These are phyloP conservation scores for Aspergillus sp. DNA, from an alignment of 2,329 filamentous ascomycete species.

Conservation along the genomic window DNA sequence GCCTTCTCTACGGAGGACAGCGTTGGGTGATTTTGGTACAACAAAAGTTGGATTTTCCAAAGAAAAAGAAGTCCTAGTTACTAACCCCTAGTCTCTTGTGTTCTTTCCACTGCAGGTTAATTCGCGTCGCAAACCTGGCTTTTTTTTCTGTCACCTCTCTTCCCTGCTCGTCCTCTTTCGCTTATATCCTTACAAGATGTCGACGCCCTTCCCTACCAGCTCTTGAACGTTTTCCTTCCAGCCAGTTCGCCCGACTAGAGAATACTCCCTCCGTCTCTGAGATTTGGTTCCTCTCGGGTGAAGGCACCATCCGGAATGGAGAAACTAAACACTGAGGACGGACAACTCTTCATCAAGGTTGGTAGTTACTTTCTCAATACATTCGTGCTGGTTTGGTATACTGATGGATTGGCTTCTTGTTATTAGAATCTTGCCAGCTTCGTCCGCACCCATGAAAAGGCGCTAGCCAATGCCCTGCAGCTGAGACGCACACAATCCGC, in stretches of 20 bases:
- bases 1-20: no score
- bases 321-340: conserved; percentile 45
- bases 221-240: conserved; percentile 30
- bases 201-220: conserved; percentile 21
- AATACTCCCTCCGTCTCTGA: conserved; percentile 5
- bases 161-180: conserved; percentile 3
- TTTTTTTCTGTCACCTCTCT: conserved; percentile 7
- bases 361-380: conserved; percentile 7
- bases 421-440: conserved; percentile 85
- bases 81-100: not conserved
- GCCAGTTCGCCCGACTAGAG: conserved; percentile 26
- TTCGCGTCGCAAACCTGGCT: conserved; percentile 12
- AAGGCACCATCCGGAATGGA: conserved; percentile 35
- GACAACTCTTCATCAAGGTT: conserved; percentile 45
- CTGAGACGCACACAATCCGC: conserved; percentile 62
- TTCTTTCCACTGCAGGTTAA: conserved; percentile 14
- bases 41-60: no score
- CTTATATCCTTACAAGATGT: conserved; percentile 27
- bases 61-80: not conserved
- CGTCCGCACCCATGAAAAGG: conserved; percentile 95
- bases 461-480: conserved; percentile 89
- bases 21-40: no score
- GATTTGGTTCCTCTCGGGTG: conserved; percentile 17
- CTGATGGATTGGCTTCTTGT: conserved; percentile 5
- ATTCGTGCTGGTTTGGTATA: not conserved